A percentile compares a stretch with the other conserved stretches of the same genome.
Conservation (phyloP, 371 early-diverging fungal genomes). For the Syncephalis plumigaleata region DNA sequence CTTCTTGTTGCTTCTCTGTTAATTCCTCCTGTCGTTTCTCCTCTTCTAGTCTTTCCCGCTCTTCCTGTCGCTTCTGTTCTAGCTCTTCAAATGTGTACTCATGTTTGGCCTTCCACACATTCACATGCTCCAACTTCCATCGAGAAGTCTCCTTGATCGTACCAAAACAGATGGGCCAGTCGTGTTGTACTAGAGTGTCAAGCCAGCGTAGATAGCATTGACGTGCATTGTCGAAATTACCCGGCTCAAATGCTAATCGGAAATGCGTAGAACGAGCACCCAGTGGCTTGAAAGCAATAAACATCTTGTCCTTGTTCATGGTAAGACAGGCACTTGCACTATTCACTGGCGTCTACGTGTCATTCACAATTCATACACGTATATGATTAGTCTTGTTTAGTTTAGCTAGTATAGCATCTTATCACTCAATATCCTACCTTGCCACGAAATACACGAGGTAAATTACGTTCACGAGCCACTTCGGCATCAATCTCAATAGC, state of each 20-base stretch:
- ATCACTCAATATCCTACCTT: constrained; percentile 29
- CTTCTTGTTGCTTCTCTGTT: no score
- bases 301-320: constrained; percentile 60
- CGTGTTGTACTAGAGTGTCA: constrained; percentile 34
- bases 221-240: constrained; percentile 52
- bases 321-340: constrained; percentile 66
- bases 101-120: no score
- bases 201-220: constrained; percentile 56
- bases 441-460: constrained; percentile 64
- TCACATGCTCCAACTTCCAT: no score
- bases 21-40: no score
- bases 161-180: constrained; percentile 74
- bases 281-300: constrained; percentile 45
- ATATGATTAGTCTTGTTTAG: no score
- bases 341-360: constrained; percentile 68
- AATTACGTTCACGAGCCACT: constrained; percentile 42
- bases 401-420: background rate
- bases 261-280: constrained; percentile 46
- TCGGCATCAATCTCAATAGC: constrained; percentile 54
- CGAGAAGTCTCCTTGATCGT: constrained; percentile 9
- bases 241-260: constrained; percentile 53
- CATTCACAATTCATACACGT: no score
- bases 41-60: no score
- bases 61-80: no score
- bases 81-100: no score